Evolutionary conservation across 805 yeast genomes (phyloP), one percentile per base, ranked within the genome.

Genomic region (Schizosaccharomyces octosporus): DNA sequence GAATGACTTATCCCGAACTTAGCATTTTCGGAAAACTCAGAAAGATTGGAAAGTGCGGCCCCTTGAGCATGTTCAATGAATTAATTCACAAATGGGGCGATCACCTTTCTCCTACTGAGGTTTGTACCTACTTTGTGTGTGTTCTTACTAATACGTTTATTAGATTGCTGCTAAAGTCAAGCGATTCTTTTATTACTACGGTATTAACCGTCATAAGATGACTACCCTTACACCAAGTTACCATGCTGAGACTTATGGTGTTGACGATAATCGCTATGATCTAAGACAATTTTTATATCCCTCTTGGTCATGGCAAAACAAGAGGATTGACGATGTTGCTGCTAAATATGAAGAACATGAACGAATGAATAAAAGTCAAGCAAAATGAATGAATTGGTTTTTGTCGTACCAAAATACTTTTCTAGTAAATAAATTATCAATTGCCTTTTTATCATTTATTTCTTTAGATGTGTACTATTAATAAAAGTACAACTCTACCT

Each of bases 171-270:
- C 81, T 57, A 94, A 94, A 70, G 98, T 93, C 11, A 90, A 93
- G 71, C 77, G 82, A 62, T 93, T 93, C 72, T 93, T 86, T 78
- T 89, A 85, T 75, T 93, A 80, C 70, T 94, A 93, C 72, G 95
- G 97, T 4, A 80, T 93, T 62, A 93, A 93, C 72, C 81, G 99
- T 68, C 99, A 93, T 72, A 93, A 93, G 73, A 93, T 87, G 82
- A 93, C 98, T 0, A 89, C 90, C n/a, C 78, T 89, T 70, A 93
- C 99, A 0, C 99, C 99, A 15, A 80, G 94, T 45, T 93, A 93
- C 69, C 98, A 93, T 68, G 99, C 98, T 0, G 99, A 93, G 71
- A 94, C 87, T 68, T 93, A 93, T 69, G 89, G 97, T 2, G 97
- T 98, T 0, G 99, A 93, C 71, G 99, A 93, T 72, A 93, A 93